These are phyloP conservation scores for Penicillium sp. DNA, from an alignment of 2,329 filamentous ascomycete genomes.

Conservation along the genomic window DNA sequence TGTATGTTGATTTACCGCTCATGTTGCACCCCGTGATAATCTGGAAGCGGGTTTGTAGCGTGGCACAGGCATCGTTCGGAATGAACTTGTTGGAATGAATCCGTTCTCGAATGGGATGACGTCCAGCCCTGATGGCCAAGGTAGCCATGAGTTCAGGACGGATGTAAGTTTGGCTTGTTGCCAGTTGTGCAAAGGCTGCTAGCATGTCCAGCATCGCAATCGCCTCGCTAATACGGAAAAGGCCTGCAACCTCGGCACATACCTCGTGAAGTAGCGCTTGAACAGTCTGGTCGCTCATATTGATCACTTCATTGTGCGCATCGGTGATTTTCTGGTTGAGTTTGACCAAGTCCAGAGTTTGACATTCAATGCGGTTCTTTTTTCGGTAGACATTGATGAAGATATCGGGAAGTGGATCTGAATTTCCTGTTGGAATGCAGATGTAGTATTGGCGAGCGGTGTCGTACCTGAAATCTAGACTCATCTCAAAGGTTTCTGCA, in stretches of 20 bases:
- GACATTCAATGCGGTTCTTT: constrained; percentile 80
- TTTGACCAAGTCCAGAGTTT: constrained; percentile 82
- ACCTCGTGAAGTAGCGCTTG: constrained; percentile 72
- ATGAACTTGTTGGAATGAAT: constrained; percentile 71
- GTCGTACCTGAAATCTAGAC: constrained; percentile 74
- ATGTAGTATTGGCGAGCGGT: constrained; percentile 79
- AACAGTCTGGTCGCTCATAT: constrained; percentile 78
- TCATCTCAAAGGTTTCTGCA: constrained; percentile 61
- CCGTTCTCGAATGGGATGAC: constrained; percentile 79
- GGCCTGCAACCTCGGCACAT: constrained; percentile 67
- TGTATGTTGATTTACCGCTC: constrained; percentile 97
- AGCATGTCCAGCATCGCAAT: constrained; percentile 89
- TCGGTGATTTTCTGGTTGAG: constrained; percentile 76
- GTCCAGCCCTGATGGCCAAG: constrained; percentile 71
- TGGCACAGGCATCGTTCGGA: constrained; percentile 88
- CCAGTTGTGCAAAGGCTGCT: constrained; percentile 72
- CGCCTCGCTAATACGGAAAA: constrained; percentile 86
- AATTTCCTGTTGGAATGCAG: constrained; percentile 63
- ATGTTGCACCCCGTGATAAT: constrained; percentile 97
- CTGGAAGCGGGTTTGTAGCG: constrained; percentile 79
- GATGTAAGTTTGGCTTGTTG: constrained; percentile 68
- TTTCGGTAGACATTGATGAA: constrained; percentile 78
- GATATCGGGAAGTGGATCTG: constrained; percentile 66
- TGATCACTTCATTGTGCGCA: constrained; percentile 79
- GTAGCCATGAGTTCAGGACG: constrained; percentile 70